These are phyloP conservation scores for Chlamydomonas eustigma DNA, from an alignment of 139 green algal species.

Conservation along the genomic window DNA sequence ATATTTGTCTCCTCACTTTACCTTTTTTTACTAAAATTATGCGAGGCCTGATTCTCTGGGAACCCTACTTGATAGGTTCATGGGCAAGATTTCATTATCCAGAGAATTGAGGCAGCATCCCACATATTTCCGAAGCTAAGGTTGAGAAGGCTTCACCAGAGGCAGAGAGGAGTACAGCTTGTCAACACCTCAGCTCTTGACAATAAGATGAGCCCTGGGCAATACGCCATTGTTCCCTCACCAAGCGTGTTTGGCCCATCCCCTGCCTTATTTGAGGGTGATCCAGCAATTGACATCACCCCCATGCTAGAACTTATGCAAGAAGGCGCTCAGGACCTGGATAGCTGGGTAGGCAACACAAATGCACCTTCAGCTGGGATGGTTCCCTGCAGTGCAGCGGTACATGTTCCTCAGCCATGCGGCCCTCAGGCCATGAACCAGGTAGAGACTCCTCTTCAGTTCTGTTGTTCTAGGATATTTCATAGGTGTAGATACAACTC, in stretches of 20 bases:
- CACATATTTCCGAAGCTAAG: slow-evolving; percentile 10
- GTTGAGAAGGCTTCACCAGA: not conserved
- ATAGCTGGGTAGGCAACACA: too few species aligned
- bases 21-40: not conserved
- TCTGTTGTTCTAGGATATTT: too few species aligned
- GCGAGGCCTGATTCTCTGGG: not conserved
- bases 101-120: not conserved
- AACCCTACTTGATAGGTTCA: slow-evolving; percentile 6
- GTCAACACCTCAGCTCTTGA: not conserved
- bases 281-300: not conserved
- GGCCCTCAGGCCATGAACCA: too few species aligned
- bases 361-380: too few species aligned
- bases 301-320: not conserved
- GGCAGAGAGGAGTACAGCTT: not conserved
- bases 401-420: not conserved
- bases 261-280: not conserved
- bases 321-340: too few species aligned
- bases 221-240: not conserved
- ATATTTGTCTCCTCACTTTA: too few species aligned
- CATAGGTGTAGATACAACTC: too few species aligned
- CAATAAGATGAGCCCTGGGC: not conserved
- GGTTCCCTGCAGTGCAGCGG: not conserved
- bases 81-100: slow-evolving; percentile 9
- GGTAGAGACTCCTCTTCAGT: too few species aligned
- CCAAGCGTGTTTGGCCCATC: not conserved